These are phyloP conservation scores for Apiotrichum gracile DNA, from an alignment of 1,284 basidiomycete genomes.

Conservation along the genomic window DNA sequence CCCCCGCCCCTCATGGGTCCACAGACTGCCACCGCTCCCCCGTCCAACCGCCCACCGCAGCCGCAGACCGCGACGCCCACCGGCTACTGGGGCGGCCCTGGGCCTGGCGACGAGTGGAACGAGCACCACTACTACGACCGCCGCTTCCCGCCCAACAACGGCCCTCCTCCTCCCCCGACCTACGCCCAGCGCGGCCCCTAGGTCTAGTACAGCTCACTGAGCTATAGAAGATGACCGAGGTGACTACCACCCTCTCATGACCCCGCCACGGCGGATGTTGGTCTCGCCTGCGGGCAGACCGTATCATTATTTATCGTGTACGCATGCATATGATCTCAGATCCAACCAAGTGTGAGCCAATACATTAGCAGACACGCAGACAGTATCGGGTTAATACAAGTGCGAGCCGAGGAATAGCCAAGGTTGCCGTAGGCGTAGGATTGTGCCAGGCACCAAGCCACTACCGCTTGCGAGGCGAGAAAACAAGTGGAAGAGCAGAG, in stretches of 20 bases:
- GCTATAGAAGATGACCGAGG: not conserved
- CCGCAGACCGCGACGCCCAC: not conserved
- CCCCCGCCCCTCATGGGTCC: not conserved
- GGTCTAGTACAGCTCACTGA: not conserved
- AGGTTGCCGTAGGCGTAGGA: no score
- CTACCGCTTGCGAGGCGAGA: no score
- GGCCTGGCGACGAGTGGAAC: not conserved
- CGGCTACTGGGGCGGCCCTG: not conserved
- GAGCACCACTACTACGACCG: not conserved
- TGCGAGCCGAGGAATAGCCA: no score
- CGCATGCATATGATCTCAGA: slow-evolving; percentile 1
- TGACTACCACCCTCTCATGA: not conserved
- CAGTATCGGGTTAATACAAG: no score
- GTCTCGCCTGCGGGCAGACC: not conserved
- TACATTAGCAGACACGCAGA: no score
- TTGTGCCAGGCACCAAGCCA: no score
- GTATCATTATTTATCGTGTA: not conserved
- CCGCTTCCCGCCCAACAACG: not conserved
- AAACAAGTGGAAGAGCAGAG: no score
- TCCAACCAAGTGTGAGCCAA: no score
- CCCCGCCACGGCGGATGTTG: not conserved
- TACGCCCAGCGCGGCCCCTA: not conserved
- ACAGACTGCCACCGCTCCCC: not conserved
- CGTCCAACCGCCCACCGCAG: not conserved
- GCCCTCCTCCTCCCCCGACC: not conserved